These are phyloP conservation scores for Boletus sensibilis DNA, from an alignment of 768 basidiomycete species.

Conservation along the genomic window DNA sequence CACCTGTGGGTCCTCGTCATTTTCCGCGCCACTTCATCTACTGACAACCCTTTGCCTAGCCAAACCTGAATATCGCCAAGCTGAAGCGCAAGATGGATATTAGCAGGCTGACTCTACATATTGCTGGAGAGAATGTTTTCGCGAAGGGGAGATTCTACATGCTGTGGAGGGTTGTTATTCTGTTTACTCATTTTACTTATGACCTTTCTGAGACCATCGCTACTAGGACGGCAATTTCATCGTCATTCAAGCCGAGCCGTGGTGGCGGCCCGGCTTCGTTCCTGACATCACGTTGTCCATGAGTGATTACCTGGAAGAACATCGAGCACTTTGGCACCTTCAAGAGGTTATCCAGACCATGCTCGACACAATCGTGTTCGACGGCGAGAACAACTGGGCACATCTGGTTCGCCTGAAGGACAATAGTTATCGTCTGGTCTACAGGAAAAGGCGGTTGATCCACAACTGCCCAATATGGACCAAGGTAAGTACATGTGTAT, in stretches of 20 bases:
- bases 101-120: constrained; percentile 20
- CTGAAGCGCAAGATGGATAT: constrained; percentile 28
- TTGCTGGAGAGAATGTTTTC: constrained; percentile 6
- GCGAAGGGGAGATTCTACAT: constrained; percentile 23
- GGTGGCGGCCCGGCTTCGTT: constrained; percentile 16
- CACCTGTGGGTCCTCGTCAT: constrained; percentile 27
- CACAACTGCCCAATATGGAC: constrained; percentile 30
- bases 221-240: constrained; percentile 29
- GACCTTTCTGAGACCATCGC: constrained; percentile 6
- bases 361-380: constrained; percentile 31
- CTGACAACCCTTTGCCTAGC: constrained; percentile 12
- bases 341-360: constrained; percentile 35
- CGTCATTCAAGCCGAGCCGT: constrained; percentile 33
- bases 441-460: constrained; percentile 23
- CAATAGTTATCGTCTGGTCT: constrained; percentile 26
- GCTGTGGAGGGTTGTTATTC: constrained; percentile 27
- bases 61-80: constrained; percentile 19
- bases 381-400: constrained; percentile 35
- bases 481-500: constrained; percentile 17
- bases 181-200: background rate
- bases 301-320: constrained; percentile 15
- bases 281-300: background rate
- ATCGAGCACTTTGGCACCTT: constrained; percentile 22
- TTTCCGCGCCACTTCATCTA: background rate
- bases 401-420: constrained; percentile 33